These are phyloP conservation scores for Boletus patriciae DNA, from an alignment of 768 basidiomycete genomes.

Conservation along the genomic window DNA sequence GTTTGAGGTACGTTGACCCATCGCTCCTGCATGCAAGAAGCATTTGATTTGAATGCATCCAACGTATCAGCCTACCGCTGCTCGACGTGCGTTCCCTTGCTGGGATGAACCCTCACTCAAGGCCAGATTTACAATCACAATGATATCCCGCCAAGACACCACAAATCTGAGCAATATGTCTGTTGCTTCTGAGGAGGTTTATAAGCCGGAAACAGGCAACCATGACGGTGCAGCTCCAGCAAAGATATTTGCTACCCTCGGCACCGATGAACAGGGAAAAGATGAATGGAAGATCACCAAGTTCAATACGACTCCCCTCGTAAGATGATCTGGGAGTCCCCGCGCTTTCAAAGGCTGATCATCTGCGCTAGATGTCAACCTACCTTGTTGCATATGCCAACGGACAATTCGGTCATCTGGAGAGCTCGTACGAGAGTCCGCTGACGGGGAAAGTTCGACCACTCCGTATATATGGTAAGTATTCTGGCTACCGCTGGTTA, in stretches of 20 bases:
- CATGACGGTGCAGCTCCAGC: slow-evolving; percentile 34
- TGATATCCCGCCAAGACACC: slow-evolving; percentile 76
- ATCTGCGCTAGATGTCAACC: slow-evolving; percentile 60
- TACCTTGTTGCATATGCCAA: slow-evolving; percentile 90
- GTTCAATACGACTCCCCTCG: slow-evolving; percentile 77
- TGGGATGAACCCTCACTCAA: slow-evolving; percentile 95
- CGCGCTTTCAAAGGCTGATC: neutral
- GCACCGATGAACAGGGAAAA: slow-evolving; percentile 33
- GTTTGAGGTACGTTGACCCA: slow-evolving; percentile 59
- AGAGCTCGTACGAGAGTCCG: slow-evolving; percentile 75
- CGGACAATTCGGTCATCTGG: slow-evolving; percentile 71
- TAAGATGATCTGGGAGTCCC: slow-evolving; percentile 23
- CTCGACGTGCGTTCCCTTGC: slow-evolving; percentile 79
- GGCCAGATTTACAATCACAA: slow-evolving; percentile 72
- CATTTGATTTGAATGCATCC: slow-evolving; percentile 1
- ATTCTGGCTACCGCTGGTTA: neutral
- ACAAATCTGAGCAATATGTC: slow-evolving; percentile 89
- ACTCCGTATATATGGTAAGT: slow-evolving; percentile 77
- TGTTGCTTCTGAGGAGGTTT: slow-evolving; percentile 55
- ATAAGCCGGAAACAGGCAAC: slow-evolving; percentile 36
- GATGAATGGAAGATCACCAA: slow-evolving; percentile 77
- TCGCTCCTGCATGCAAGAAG: neutral
- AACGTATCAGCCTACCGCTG: slow-evolving; percentile 69
- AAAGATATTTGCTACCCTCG: slow-evolving; percentile 44
- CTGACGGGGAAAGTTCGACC: slow-evolving; percentile 79